Evolutionary conservation across 2,329 filamentous ascomycete species (phyloP), one percentile per base, ranked within the genome.

Genomic region (Helotiales sp.): DNA sequence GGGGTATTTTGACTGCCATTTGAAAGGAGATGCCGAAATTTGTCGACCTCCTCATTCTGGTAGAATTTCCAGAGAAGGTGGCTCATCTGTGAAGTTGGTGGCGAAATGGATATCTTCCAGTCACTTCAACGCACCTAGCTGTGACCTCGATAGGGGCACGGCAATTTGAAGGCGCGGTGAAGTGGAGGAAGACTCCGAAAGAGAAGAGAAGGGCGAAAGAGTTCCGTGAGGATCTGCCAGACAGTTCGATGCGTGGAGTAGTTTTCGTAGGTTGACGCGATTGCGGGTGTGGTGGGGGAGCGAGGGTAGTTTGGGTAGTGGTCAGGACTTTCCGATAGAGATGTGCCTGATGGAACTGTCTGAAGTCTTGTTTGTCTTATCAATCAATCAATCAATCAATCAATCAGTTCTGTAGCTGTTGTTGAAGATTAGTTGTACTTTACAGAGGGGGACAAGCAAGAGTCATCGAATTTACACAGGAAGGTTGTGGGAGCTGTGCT

Each of bases 1-100:
- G 87, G 86, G 70, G 84, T 74, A 75, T 76, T 75, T 73, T 84
- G 85, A 77, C 85, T 84, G 81, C 90, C 85, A 79, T 88, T 88
- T 77, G 90, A 90, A 86, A 99, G 87, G 78, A 96, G 87, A 84
- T 91, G 91, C 83, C 92, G 91, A 87, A 99, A 98, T 78, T 84
- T 89, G 80, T 97, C 94, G 89, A 97, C 91, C 89, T 99, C 93
- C 87, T 97, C 92, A 89, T 97, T 91, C 85, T 96, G 91, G 80
- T 95, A 98, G 80, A 88, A 93, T 87, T 93, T 94, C 95, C 95
- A 97, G 80, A 99, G 89, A 87, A 91, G 88, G 84, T 93, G 91
- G 90, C 93, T 98, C 95, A 98, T 96, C 89, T 88, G 89, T 82
- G 74, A 73, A 76, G n/a, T n/a, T n/a, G 70, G 70, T 71, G 74